Conservation (phyloP, 176 grass and related monocot genomes). For the Triticum urartu region DNA sequence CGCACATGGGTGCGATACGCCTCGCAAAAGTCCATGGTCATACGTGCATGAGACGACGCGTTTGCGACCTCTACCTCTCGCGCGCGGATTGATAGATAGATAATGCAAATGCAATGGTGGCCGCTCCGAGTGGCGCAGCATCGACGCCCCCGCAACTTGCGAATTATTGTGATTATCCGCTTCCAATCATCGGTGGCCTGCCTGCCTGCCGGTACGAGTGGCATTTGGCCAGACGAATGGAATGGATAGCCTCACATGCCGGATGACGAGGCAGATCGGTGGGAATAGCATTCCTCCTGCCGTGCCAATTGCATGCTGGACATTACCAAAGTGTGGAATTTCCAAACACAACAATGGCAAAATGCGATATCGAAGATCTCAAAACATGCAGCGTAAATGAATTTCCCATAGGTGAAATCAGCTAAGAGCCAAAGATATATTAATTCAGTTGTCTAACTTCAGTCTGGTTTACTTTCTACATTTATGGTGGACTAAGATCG, state of each 20-base stretch:
- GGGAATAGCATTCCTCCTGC: neutral
- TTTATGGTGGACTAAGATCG: neutral
- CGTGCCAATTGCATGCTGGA: neutral
- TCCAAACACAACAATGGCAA: neutral
- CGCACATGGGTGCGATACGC: slow-evolving; percentile 42
- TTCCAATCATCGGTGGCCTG: slow-evolving; percentile 19
- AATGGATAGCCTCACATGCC: neutral
- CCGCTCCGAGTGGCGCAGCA: slow-evolving; percentile 35
- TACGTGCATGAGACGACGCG: slow-evolving; percentile 6
- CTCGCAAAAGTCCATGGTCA: slow-evolving; percentile 25
- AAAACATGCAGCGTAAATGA: neutral
- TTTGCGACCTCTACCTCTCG: neutral
- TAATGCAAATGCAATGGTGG: neutral
- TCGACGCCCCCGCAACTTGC: slow-evolving; percentile 25
- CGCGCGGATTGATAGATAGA: neutral
- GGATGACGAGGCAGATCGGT: too few relatives aligned
- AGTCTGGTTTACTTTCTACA: neutral
- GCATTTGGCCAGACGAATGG: neutral
- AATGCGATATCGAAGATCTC: neutral
- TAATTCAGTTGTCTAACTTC: neutral
- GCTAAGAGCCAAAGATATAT: neutral
- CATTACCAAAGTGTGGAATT: neutral
- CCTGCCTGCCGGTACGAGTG: neutral
- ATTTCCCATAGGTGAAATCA: neutral
- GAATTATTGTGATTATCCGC: neutral